phyloP scores from a whole-genome alignment of 2,329 filamentous ascomycete species.

The Cladosporium sp. region DNA sequence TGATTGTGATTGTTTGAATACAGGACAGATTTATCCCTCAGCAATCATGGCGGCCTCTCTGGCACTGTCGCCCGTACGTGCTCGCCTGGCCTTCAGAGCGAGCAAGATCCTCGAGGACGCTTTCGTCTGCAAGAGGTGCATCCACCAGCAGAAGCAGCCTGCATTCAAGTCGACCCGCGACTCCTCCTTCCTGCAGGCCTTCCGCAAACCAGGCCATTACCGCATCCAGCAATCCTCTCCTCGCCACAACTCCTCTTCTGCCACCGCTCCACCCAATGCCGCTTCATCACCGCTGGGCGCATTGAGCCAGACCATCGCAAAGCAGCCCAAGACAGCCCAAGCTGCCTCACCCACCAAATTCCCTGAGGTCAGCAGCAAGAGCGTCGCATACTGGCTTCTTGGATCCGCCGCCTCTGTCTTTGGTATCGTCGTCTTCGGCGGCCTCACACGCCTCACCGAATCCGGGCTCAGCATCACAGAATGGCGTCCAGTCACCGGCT shows the following conservation, averaged over 20 bases:
- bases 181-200: slow-evolving; percentile 38
- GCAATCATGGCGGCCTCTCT: slow-evolving; percentile 15
- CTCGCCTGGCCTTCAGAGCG: slow-evolving; percentile 17
- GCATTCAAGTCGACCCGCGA: slow-evolving; percentile 31
- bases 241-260: slow-evolving; percentile 22
- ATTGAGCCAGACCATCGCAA: slow-evolving; percentile 34
- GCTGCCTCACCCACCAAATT: slow-evolving; percentile 25
- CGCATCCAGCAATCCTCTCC: slow-evolving; percentile 24
- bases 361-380: slow-evolving; percentile 59
- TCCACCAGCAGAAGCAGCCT: slow-evolving; percentile 31
- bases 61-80: slow-evolving; percentile 10
- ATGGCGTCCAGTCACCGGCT: slow-evolving; percentile 96
- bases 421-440: slow-evolving; percentile 93
- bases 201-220: slow-evolving; percentile 30
- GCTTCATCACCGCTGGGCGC: slow-evolving; percentile 34
- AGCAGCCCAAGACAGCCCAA: slow-evolving; percentile 4
- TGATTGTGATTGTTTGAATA: neutral
- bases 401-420: slow-evolving; percentile 92
- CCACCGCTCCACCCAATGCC: slow-evolving; percentile 12
- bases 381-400: slow-evolving; percentile 88
- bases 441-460: slow-evolving; percentile 89
- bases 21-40: neutral
- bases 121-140: slow-evolving; percentile 36
- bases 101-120: slow-evolving; percentile 24
- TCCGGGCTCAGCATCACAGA: slow-evolving; percentile 97